Evolutionary conservation across 2,329 filamentous ascomycete genomes (phyloP).

Genomic region (Huntiella decipiens): DNA sequence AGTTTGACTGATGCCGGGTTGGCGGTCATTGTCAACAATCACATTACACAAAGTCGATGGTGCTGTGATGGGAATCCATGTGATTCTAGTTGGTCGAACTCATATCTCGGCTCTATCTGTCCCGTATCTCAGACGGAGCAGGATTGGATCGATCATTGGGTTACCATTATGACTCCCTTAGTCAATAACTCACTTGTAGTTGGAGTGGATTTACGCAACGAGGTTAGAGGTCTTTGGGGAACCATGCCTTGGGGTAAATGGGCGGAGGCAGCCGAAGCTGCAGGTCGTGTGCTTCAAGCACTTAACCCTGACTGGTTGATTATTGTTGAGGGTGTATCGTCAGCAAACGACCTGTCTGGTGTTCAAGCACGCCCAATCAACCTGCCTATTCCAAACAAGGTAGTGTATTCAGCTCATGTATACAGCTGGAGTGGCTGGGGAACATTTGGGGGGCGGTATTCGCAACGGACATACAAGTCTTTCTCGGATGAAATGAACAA

Average conservation of each 20-base stretch:
- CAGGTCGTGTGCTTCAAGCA: slow-evolving; percentile 38
- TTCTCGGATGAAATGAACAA: slow-evolving; percentile 42
- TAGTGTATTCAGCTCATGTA: slow-evolving; percentile 51
- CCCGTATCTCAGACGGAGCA: slow-evolving; percentile 43
- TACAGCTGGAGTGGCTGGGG: slow-evolving; percentile 56
- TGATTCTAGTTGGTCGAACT: slow-evolving; percentile 48
- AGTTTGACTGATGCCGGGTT: slow-evolving; percentile 42
- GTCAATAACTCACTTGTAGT: slow-evolving; percentile 41
- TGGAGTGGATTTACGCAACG: slow-evolving; percentile 48
- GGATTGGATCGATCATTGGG: slow-evolving; percentile 48
- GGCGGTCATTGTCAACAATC: slow-evolving; percentile 49
- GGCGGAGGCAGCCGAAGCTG: slow-evolving; percentile 44
- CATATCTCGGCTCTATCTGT: slow-evolving; percentile 41
- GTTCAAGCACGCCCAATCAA: slow-evolving; percentile 35
- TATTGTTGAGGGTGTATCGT: slow-evolving; percentile 48
- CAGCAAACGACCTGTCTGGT: slow-evolving; percentile 43
- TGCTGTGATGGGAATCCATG: slow-evolving; percentile 51
- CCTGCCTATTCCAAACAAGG: slow-evolving; percentile 32
- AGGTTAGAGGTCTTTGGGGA: slow-evolving; percentile 49
- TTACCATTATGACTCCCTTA: slow-evolving; percentile 41
- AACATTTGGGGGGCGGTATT: slow-evolving; percentile 37
- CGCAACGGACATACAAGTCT: slow-evolving; percentile 39
- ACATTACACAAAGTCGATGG: slow-evolving; percentile 51
- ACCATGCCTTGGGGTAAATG: slow-evolving; percentile 48
- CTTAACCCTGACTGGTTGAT: slow-evolving; percentile 47